Percentiles rank a stretch among this genome's conserved stretches.
These are phyloP conservation scores for Meyerozyma smithsonii DNA, from an alignment of 1,139 yeast genomes.

Conservation along the genomic window DNA sequence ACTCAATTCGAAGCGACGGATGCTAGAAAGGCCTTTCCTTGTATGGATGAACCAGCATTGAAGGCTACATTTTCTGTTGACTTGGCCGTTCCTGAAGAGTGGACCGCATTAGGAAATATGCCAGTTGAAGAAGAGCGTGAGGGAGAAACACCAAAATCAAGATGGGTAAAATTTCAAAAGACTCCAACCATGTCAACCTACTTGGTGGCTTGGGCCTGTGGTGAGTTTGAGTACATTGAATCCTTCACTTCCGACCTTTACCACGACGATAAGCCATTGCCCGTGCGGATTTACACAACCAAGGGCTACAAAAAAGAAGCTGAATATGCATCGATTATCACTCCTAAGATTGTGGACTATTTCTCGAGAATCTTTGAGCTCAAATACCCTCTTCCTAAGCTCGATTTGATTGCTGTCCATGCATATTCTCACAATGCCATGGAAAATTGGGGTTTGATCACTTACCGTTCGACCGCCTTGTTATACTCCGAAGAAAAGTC, in stretches of 20 bases:
- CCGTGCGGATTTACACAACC: conserved; percentile 70
- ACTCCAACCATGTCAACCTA: conserved; percentile 18
- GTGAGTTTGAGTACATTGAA: conserved; percentile 71
- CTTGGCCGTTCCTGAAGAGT: conserved; percentile 10
- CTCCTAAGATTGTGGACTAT: conserved; percentile 64
- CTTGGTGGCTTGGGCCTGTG: conserved; percentile 50
- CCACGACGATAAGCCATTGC: conserved; percentile 43
- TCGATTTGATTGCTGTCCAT: conserved; percentile 73
- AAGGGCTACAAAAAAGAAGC: conserved; percentile 64
- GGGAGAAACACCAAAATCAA: conserved; percentile 6
- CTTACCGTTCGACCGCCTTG: conserved; percentile 75
- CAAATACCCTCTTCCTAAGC: conserved; percentile 68
- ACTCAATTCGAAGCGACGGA: conserved; percentile 87
- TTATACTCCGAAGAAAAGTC: conserved; percentile 63
- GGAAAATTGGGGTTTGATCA: conserved; percentile 89
- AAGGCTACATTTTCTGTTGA: conserved; percentile 55
- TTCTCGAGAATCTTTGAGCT: conserved; percentile 62
- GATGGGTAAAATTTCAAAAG: conserved; percentile 9
- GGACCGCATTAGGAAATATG: conserved; percentile 16
- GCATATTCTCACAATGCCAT: conserved; percentile 77
- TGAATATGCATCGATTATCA: conserved; percentile 56
- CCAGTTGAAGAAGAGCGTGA: conserved; percentile 11
- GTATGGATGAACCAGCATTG: conserved; percentile 74
- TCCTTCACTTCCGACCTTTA: conserved; percentile 35
- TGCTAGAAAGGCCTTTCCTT: conserved; percentile 81